Conservation (phyloP, 208 protist species). For the Leishmania arabica region DNA sequence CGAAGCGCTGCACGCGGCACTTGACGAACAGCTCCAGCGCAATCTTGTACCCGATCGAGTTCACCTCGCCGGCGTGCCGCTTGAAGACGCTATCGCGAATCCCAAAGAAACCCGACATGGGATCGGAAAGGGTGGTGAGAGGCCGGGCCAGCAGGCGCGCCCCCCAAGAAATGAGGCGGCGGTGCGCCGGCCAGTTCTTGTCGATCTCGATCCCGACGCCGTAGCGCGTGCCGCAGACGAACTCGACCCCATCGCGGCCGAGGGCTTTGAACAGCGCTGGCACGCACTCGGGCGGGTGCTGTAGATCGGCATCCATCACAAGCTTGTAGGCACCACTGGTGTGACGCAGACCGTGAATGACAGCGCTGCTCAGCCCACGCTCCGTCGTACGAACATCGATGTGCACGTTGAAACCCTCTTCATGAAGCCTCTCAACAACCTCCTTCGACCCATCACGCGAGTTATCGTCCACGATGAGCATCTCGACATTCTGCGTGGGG, state of each 20-base stretch:
- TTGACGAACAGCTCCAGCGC: slow-evolving; percentile 93
- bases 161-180: slow-evolving; percentile 88
- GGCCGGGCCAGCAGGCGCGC: slow-evolving; percentile 85
- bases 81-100: slow-evolving; percentile 68
- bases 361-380: slow-evolving; percentile 88
- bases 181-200: slow-evolving; percentile 86
- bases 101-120: slow-evolving; percentile 94
- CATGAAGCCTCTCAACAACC: slow-evolving; percentile 55
- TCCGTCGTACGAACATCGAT: slow-evolving; percentile 84
- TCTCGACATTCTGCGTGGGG: slow-evolving; percentile 48
- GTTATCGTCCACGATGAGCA: slow-evolving; percentile 92
- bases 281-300: slow-evolving; percentile 91
- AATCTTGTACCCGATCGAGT: slow-evolving; percentile 94
- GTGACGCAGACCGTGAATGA: slow-evolving; percentile 77
- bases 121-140: slow-evolving; percentile 88
- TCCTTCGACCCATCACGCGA: slow-evolving; percentile 87
- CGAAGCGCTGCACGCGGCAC: slow-evolving; percentile 63
- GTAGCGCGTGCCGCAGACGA: slow-evolving; percentile 91
- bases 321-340: slow-evolving; percentile 62
- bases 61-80: slow-evolving; percentile 47
- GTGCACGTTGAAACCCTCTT: slow-evolving; percentile 69
- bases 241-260: slow-evolving; percentile 59
- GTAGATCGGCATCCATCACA: slow-evolving; percentile 94
- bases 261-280: slow-evolving; percentile 72
- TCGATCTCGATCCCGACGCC: slow-evolving; percentile 73